Evolutionary conservation across 2,329 filamentous ascomycete species (phyloP).

Genomic region (Fusarium nisikadoi): DNA sequence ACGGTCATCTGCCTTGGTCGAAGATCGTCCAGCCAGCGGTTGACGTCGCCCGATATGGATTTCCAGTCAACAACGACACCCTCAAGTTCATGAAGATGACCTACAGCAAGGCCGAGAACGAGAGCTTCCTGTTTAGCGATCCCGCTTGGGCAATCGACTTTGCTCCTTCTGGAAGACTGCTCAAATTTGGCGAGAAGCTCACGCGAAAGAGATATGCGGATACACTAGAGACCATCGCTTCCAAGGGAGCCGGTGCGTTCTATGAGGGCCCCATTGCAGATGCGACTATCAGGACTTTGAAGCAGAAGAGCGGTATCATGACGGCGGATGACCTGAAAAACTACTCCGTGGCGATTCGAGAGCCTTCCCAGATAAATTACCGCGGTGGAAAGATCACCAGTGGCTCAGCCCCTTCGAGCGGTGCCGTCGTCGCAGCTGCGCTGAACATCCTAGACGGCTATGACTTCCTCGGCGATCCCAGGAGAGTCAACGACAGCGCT

Average conservation of each 20-base stretch:
- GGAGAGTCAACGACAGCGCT: constrained; percentile 69
- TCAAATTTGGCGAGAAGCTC: constrained; percentile 77
- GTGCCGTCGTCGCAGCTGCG: constrained; percentile 75
- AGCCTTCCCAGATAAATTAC: constrained; percentile 71
- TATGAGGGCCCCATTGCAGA: constrained; percentile 77
- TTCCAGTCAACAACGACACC: constrained; percentile 76
- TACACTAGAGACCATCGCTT: constrained; percentile 76
- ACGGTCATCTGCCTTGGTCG: constrained; percentile 72
- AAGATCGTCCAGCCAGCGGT: constrained; percentile 76
- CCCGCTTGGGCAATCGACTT: constrained; percentile 86
- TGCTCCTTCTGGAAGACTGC: constrained; percentile 75
- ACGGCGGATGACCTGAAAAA: constrained; percentile 76
- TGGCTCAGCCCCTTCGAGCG: constrained; percentile 77
- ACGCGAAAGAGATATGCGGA: constrained; percentile 79
- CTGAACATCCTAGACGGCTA: constrained; percentile 82
- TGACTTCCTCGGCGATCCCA: constrained; percentile 67
- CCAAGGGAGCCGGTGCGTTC: constrained; percentile 73
- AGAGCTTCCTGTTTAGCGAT: constrained; percentile 72
- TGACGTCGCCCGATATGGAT: constrained; percentile 76
- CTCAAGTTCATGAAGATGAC: constrained; percentile 72
- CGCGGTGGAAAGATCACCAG: constrained; percentile 75
- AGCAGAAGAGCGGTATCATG: constrained; percentile 78
- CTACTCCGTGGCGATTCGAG: constrained; percentile 74
- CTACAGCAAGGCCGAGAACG: constrained; percentile 54
- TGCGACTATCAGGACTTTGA: constrained; percentile 74